Percentiles rank a stretch among this genome's conserved stretches.
These are phyloP conservation scores for Apium graveolens DNA, from an alignment of 129 eudicot genomes.

Conservation along the genomic window DNA sequence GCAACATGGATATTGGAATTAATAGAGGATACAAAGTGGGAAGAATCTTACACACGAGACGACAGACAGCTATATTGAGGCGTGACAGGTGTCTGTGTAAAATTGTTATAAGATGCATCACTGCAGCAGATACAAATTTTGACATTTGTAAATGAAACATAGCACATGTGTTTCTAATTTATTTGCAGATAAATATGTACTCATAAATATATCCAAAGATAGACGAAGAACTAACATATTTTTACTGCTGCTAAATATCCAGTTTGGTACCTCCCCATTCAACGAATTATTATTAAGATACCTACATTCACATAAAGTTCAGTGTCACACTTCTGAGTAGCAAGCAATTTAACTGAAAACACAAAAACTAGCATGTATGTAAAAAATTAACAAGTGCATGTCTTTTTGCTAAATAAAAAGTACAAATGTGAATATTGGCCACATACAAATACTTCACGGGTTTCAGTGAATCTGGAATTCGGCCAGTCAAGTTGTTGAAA, in stretches of 20 bases:
- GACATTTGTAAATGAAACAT: background rate
- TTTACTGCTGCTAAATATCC: slow-evolving; percentile 13
- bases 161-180: background rate
- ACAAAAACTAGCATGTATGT: background rate
- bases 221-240: slow-evolving; percentile 18
- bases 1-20: background rate
- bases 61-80: slow-evolving; percentile 11
- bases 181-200: too few species aligned
- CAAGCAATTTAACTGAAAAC: background rate
- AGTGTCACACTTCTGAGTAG: slow-evolving; percentile 1
- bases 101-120: slow-evolving; percentile 38
- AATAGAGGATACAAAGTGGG: background rate
- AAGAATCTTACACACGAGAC: slow-evolving; percentile 27
- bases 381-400: too few species aligned
- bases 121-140: background rate
- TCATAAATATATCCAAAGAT: background rate
- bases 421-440: background rate
- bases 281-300: slow-evolving; percentile 28
- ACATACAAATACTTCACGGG: slow-evolving; percentile 18
- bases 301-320: slow-evolving; percentile 18
- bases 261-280: slow-evolving; percentile 23
- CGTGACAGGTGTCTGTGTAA: slow-evolving; percentile 13
- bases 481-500: slow-evolving; percentile 35
- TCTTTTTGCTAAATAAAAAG: too few species aligned
- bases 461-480: slow-evolving; percentile 18